Conservation (phyloP, 2,329 filamentous ascomycete species). For the Fusarium goolgardi region DNA sequence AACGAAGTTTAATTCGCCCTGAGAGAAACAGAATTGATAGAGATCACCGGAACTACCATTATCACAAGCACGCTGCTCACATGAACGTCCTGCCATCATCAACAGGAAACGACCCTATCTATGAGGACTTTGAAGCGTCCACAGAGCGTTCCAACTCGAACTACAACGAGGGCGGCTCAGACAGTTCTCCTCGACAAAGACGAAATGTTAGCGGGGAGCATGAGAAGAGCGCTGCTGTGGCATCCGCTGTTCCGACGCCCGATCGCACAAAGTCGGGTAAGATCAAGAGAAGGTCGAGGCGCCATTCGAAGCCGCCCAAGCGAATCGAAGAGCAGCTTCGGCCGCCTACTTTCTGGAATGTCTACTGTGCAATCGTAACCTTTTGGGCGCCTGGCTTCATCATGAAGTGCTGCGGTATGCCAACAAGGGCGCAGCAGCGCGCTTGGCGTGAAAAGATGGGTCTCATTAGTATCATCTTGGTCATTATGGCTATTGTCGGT, state of each 20-base stretch:
- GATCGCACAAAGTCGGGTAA: constrained; percentile 67
- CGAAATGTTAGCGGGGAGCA: constrained; percentile 50
- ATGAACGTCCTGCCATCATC: constrained; percentile 92
- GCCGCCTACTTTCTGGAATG: constrained; percentile 91
- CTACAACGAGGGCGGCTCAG: constrained; percentile 60
- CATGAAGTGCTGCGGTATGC: constrained; percentile 86
- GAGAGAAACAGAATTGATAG: constrained; percentile 87
- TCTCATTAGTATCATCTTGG: constrained; percentile 89
- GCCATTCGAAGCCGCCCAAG: constrained; percentile 61
- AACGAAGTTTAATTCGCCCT: constrained; percentile 88
- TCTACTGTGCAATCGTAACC: constrained; percentile 93
- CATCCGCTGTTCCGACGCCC: constrained; percentile 49
- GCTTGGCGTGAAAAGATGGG: constrained; percentile 99
- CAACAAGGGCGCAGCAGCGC: constrained; percentile 84
- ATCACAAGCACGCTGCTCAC: constrained; percentile 91
- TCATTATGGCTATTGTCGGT: constrained; percentile 89
- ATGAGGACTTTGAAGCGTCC: constrained; percentile 79
- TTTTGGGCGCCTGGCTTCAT: constrained; percentile 94
- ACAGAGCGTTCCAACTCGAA: constrained; percentile 64
- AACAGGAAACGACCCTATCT: constrained; percentile 89
- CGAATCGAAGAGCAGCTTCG: constrained; percentile 72
- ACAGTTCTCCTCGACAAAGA: constrained; percentile 57
- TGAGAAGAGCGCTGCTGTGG: constrained; percentile 49
- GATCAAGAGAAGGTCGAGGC: constrained; percentile 67
- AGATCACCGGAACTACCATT: constrained; percentile 95